Base-by-base conservation (phyloP, 176 grass and related monocot genomes). In the Tillandsia fasciculata region DNA sequence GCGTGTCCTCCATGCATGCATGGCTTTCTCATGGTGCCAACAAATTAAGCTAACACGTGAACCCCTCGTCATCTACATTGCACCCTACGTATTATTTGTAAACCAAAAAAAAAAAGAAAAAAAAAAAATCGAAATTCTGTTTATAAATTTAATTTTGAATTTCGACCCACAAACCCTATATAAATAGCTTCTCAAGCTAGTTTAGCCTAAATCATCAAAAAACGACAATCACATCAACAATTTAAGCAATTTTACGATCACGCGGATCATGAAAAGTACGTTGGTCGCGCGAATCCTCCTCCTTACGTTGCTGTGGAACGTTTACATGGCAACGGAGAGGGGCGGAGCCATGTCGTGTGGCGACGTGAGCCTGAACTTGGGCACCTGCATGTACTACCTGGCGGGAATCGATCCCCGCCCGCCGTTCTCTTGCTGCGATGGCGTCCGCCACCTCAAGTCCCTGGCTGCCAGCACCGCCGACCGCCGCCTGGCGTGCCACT, bases 281-380 rank as follows among this genome's bases (percentile, higher is more conserved):
- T 33, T n/a, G 12, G 1, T 12, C 20, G 54, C 23, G 54, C 27
- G 47, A 53, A 50, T 23, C 56, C 50, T 29, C 69, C 15, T 80
- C 20, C 26, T 74, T 50, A 2, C 68, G 14, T 10, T 63, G 12
- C 47, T 67, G 49, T 24, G 7, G 48, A 51, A 73, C 1, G 11
- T 49, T 9, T 80, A 53, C 64, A 74, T 63, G 50, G 50, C 33
- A 26, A 50, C 49, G 24, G 59, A 54, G 49, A 9, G 24, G 12
- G 63, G 52, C 0, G 3, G 18, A 10, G 79, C 79, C 18, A 76
- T 81, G 72, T 81, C 79, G 29, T 81, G 72, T 15, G 72, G 72
- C 11, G 72, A 81, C 29, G 68, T 75, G 3, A 67, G 20, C 42
- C 12, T 75, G 51, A 81, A 74, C 64, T 33, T 70, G 42, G 65